Base-by-base conservation (phyloP, 208 protist genomes). In the Acanthamoeba triangularis region DNA sequence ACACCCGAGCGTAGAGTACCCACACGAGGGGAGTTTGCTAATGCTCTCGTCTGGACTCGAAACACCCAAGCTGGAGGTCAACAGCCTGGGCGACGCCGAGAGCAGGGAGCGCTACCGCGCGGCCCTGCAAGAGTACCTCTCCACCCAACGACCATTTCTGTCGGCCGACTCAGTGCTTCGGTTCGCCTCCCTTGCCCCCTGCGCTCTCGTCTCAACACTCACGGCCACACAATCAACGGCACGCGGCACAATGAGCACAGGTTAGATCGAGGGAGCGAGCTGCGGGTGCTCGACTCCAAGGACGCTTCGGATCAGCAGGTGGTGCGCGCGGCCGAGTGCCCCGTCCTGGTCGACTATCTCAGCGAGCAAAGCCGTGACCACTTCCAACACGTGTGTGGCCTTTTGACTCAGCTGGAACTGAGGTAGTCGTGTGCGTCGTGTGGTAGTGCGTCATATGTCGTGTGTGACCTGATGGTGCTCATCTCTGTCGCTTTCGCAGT, bases 231-330 rank as follows among this genome's bases (percentile, higher is more conserved):
- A 10, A 69, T 69, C 6, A 7, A 28, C n/a, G 63, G 8, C 52
- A 88, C 25, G n/a, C n/a, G n/a, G n/a, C n/a, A n/a, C n/a, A n/a
- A n/a, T n/a, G n/a, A n/a, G n/a, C n/a, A n/a, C 20, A 63, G 96
- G 47, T 61, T 97, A 5, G 67, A 96, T 11, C 67, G 94, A 61
- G 87, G 78, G 7, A 97, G 90, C 78, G 28, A 94, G 20, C 92
- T 96, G 37, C 59, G 97, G 35, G 95, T 97, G 30, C 61, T 97
- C 10, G 97, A 97, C 47, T 97, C 97, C 41, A 97, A 97, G 84
- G 85, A 96, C 16, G 11, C 30, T 25, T 23, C 44, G 28, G 96
- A 97, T 74, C 90, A 65, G 49, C 47, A 95, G 52, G 74, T 97
- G 5, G 69, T 94, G 78, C 35, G 33, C 23, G 72, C 85, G 44